These are phyloP conservation scores for Miscanthus lutarioriparius DNA, from an alignment of 176 grass and related monocot species.

Conservation along the genomic window DNA sequence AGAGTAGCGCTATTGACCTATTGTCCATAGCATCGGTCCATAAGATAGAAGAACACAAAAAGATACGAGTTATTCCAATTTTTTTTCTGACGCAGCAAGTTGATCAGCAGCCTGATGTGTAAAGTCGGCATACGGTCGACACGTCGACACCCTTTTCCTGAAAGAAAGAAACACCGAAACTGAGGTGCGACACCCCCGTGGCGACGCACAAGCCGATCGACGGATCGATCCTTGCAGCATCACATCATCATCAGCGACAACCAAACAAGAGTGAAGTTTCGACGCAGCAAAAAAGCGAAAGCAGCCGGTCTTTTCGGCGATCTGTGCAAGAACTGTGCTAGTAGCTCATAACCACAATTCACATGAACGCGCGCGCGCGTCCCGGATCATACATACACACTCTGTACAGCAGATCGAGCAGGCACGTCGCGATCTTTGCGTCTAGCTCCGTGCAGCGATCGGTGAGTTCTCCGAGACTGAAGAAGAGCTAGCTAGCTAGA, in stretches of 20 bases:
- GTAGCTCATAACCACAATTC: neutral
- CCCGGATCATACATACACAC: neutral
- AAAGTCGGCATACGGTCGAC: conserved; percentile 21
- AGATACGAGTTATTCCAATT: neutral
- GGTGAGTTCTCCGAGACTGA: neutral
- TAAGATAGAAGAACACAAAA: neutral
- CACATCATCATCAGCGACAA: neutral
- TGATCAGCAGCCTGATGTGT: conserved; percentile 26
- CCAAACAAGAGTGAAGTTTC: neutral
- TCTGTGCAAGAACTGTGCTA: neutral
- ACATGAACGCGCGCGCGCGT: neutral
- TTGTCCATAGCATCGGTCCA: neutral
- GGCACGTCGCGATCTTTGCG: neutral
- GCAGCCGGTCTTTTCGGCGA: neutral
- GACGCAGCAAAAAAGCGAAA: neutral
- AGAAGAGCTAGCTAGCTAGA: neutral
- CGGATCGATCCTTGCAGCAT: neutral
- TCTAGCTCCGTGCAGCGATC: neutral
- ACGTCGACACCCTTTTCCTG: neutral
- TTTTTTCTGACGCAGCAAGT: neutral
- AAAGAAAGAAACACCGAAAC: conserved; percentile 14
- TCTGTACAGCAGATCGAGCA: conserved; percentile 9
- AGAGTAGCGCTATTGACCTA: too few species aligned
- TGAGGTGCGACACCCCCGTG: neutral
- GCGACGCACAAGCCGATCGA: neutral